Evolutionary conservation across 2,329 filamentous ascomycete genomes (phyloP).

Genomic region (Diaporthe sp.): DNA sequence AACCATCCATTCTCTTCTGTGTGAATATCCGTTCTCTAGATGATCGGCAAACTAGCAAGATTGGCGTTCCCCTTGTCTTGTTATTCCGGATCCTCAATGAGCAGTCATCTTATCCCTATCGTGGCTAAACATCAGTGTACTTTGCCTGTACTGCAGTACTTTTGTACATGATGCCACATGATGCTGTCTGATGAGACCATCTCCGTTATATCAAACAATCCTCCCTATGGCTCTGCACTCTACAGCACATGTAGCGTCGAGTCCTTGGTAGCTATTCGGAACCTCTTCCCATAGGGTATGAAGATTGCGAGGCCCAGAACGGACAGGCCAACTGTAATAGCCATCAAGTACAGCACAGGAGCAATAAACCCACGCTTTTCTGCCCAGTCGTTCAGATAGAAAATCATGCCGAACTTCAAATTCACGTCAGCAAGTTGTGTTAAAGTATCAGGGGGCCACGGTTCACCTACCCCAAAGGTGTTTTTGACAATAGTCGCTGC

Average conservation of each 20-base stretch:
- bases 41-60: not conserved
- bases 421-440: not conserved
- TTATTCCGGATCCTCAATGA: not conserved
- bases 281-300: slow-evolving; percentile 49
- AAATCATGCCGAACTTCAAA: slow-evolving; percentile 50
- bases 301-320: slow-evolving; percentile 49
- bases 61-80: not conserved
- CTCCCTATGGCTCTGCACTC: not conserved
- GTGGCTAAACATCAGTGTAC: not conserved
- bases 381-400: slow-evolving; percentile 50
- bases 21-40: not conserved
- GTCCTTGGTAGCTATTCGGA: slow-evolving; percentile 50
- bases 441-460: not conserved
- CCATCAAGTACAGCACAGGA: slow-evolving; percentile 49
- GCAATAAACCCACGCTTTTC: slow-evolving; percentile 45
- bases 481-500: slow-evolving; percentile 76
- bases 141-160: not conserved
- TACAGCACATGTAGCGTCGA: slow-evolving; percentile 48
- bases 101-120: not conserved
- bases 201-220: not conserved
- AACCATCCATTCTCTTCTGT: too few species aligned
- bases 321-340: slow-evolving; percentile 46
- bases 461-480: slow-evolving; percentile 53
- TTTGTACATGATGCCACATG: not conserved
- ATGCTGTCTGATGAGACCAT: not conserved